phyloP scores from a whole-genome alignment of 495 filamentous ascomycete genomes.

The Cercophora scortea region DNA sequence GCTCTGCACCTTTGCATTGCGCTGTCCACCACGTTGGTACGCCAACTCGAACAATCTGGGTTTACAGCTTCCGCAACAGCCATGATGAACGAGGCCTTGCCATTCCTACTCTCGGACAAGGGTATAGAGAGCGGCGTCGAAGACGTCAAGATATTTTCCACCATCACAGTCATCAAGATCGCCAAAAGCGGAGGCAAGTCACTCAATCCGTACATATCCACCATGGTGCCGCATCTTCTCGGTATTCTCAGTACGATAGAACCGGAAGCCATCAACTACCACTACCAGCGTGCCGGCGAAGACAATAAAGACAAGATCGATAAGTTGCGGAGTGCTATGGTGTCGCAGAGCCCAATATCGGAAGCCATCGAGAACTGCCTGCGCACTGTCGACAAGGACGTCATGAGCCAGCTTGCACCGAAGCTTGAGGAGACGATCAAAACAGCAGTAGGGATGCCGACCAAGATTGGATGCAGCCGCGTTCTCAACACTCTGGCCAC shows the following conservation, averaged over 20 bases:
- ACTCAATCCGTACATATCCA: constrained; percentile 71
- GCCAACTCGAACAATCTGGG: constrained; percentile 74
- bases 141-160: constrained; percentile 70
- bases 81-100: constrained; percentile 77
- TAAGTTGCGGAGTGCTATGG: constrained; percentile 67
- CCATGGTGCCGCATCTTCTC: constrained; percentile 72
- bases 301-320: constrained; percentile 84
- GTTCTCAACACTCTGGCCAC: constrained; percentile 84
- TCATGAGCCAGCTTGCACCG: constrained; percentile 65
- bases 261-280: constrained; percentile 78
- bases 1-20: constrained; percentile 75
- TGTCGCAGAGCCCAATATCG: constrained; percentile 81
- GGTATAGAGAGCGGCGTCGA: constrained; percentile 80
- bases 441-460: constrained; percentile 79
- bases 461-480: constrained; percentile 81
- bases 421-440: constrained; percentile 71
- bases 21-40: constrained; percentile 73
- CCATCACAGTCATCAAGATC: constrained; percentile 73
- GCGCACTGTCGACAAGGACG: constrained; percentile 69
- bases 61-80: constrained; percentile 60
- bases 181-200: constrained; percentile 74
- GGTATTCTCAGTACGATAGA: constrained; percentile 79
- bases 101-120: constrained; percentile 82
- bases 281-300: constrained; percentile 81
- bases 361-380: constrained; percentile 88